Evolutionary conservation across 805 yeast genomes (phyloP), one percentile per base, ranked within the genome.

Genomic region (Schwanniomyces yamadae): DNA sequence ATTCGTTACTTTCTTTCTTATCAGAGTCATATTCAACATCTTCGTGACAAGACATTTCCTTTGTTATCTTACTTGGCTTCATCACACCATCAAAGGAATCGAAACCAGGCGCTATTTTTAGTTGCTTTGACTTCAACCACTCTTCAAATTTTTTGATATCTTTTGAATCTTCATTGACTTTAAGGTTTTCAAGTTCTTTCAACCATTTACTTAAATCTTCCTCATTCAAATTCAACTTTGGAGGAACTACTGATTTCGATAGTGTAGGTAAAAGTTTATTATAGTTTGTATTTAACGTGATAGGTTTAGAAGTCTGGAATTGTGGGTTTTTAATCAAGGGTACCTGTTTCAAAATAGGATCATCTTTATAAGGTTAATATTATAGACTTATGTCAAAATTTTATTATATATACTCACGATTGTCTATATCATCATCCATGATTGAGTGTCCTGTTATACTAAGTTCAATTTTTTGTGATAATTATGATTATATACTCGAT

Each of bases 261-360:
- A 68, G 41, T 14, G 62, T 54, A 4, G 71, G 64, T 15, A 67
- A 47, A 16, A 68, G 44, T 40, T 62, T 62, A 12, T 55, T 59
- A 52, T 73, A 80, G 42, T 71, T 71, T 21, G 68, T 55, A 23
- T 80, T 76, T 23, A 79, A 59, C 5, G 77, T 69, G 10, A 78
- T 68, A 0, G 82, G 73, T 40, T 67, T 73, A 12, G 84, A 83
- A 1, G 80, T 75, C 37, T 66, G 71, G 42, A 58, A 68, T 17
- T 60, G 58, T 3, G 80, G 82, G 38, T 78, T 75, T 24, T 71
- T 61, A 11, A 76, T 69, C 25, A 79, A 63, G 0, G 84, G 84
- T 0, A 79, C 71, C 41, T 77, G 78, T 23, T 71, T 61, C 5
- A 78, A 59, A 10, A 72, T 41, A 0, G 75, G 66, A 42, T 77